Percentiles rank a stretch among this genome's conserved stretches.
These are phyloP conservation scores for Debaryomycetaceae sp. DNA, from an alignment of 1,139 yeast species.

Conservation along the genomic window DNA sequence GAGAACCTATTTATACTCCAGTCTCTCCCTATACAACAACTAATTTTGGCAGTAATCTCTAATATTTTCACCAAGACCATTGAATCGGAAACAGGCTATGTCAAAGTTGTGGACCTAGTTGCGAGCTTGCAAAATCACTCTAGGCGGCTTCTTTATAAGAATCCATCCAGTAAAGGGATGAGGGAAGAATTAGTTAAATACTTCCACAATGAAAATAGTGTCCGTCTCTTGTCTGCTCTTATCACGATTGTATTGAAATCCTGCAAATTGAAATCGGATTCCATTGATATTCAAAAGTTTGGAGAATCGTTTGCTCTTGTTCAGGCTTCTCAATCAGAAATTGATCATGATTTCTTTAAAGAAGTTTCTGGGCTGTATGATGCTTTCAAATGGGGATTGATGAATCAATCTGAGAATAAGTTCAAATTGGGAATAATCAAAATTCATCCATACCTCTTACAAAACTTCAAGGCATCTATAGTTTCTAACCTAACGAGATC, in stretches of 20 bases:
- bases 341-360: slow-evolving; percentile 6
- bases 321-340: slow-evolving; percentile 8
- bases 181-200: slow-evolving; percentile 10
- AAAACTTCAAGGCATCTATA: slow-evolving; percentile 13
- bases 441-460: slow-evolving; percentile 24
- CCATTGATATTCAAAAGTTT: slow-evolving; percentile 2
- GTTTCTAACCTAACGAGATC: slow-evolving; percentile 14
- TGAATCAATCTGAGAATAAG: background rate
- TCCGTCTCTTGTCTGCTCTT: slow-evolving; percentile 20
- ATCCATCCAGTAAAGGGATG: slow-evolving; percentile 9
- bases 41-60: slow-evolving; percentile 22
- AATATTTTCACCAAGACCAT: slow-evolving; percentile 18
- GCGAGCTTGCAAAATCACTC: slow-evolving; percentile 11
- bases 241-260: slow-evolving; percentile 17
- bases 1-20: slow-evolving; percentile 17
- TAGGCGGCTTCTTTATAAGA: slow-evolving; percentile 12
- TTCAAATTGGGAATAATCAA: slow-evolving; percentile 16
- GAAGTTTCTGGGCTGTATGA: slow-evolving; percentile 4
- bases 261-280: slow-evolving; percentile 10
- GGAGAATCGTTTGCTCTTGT: slow-evolving; percentile 3
- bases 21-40: slow-evolving; percentile 15
- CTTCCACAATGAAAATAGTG: slow-evolving; percentile 18
- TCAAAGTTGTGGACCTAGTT: slow-evolving; percentile 15
- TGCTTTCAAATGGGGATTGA: slow-evolving; percentile 8
- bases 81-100: slow-evolving; percentile 14